A percentile compares a stretch with the other conserved stretches of the same genome.
Conservation (phyloP, 1,139 yeast genomes). For the Torulaspora globosa region DNA sequence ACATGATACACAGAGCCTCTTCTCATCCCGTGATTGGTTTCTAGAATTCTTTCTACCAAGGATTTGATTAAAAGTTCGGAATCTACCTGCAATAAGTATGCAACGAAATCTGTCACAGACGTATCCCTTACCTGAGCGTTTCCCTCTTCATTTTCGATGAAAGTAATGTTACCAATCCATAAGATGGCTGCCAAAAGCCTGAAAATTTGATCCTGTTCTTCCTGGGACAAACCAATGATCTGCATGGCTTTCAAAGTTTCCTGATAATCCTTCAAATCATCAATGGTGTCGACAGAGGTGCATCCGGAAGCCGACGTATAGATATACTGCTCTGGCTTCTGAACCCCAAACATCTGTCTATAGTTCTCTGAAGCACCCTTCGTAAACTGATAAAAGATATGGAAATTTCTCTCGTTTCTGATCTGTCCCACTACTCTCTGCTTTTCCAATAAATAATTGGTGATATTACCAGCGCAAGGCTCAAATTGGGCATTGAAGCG, state of each 20-base stretch:
- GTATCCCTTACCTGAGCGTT: conserved; percentile 77
- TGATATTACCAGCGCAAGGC: conserved; percentile 93
- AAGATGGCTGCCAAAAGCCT: conserved; percentile 77
- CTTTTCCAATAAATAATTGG: conserved; percentile 89
- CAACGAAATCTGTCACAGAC: conserved; percentile 89
- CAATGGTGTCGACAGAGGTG: conserved; percentile 78
- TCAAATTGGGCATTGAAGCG: conserved; percentile 76
- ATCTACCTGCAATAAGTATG: conserved; percentile 82
- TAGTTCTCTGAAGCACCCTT: conserved; percentile 85
- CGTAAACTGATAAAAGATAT: conserved; percentile 92
- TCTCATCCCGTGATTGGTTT: conserved; percentile 81
- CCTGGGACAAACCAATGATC: conserved; percentile 73
- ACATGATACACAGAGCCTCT: conserved; percentile 94
- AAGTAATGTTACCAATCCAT: conserved; percentile 93
- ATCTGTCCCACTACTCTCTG: conserved; percentile 95
- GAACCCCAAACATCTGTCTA: conserved; percentile 81
- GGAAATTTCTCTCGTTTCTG: conserved; percentile 89
- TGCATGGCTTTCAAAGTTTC: conserved; percentile 86
- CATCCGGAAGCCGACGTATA: conserved; percentile 88
- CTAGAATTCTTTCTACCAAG: conserved; percentile 75
- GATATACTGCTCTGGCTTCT: conserved; percentile 85
- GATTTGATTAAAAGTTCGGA: conserved; percentile 63
- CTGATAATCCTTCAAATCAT: conserved; percentile 71
- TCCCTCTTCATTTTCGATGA: conserved; percentile 81
- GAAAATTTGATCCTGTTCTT: conserved; percentile 88